Evolutionary conservation across 805 yeast species (phyloP).

Genomic region (Kregervanrija delftensis): DNA sequence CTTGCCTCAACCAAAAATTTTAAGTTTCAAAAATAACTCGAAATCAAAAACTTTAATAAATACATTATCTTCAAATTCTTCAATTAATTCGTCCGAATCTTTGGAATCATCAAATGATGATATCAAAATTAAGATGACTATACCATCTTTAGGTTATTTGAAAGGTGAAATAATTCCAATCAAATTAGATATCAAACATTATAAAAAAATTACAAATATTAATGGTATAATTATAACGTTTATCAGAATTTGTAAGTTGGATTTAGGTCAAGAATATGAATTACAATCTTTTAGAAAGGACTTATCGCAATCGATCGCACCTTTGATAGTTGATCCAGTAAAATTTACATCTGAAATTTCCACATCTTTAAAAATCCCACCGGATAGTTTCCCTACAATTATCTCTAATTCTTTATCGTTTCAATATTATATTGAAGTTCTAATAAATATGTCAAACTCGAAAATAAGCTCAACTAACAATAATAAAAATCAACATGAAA

Average conservation of each 20-base stretch:
- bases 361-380: slow-evolving; percentile 66
- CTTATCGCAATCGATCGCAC: slow-evolving; percentile 67
- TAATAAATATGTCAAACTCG: slow-evolving; percentile 69
- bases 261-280: slow-evolving; percentile 50
- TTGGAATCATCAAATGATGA: slow-evolving; percentile 8
- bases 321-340: slow-evolving; percentile 69
- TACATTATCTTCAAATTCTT: slow-evolving; percentile 35
- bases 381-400: slow-evolving; percentile 82
- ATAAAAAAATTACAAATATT: slow-evolving; percentile 60
- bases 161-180: slow-evolving; percentile 79
- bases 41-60: slow-evolving; percentile 25
- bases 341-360: slow-evolving; percentile 50
- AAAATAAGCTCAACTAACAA: not conserved
- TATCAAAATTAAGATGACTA: slow-evolving; percentile 32
- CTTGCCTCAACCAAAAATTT: slow-evolving; percentile 56
- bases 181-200: slow-evolving; percentile 58
- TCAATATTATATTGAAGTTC: slow-evolving; percentile 78
- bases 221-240: slow-evolving; percentile 74
- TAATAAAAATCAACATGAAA: slow-evolving; percentile 6
- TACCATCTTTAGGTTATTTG: slow-evolving; percentile 62
- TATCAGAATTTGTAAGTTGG: slow-evolving; percentile 70
- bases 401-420: slow-evolving; percentile 65
- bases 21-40: slow-evolving; percentile 49
- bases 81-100: slow-evolving; percentile 23
- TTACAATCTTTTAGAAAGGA: slow-evolving; percentile 78